phyloP scores from a whole-genome alignment of 768 basidiomycete genomes.

The Kwoniella botswanensis region DNA sequence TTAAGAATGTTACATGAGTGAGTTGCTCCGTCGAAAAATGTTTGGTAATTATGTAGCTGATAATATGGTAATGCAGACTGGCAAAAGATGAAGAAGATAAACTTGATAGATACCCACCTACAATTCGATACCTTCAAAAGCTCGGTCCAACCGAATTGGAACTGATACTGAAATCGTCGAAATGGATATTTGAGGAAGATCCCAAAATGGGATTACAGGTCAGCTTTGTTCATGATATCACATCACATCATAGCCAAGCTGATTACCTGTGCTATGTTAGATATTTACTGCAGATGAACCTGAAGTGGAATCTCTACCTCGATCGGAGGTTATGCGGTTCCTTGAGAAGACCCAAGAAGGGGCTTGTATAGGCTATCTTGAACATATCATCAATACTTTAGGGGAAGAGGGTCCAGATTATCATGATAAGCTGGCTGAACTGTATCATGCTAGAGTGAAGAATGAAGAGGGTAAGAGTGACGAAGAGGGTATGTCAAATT shows the following conservation, averaged over 20 bases:
- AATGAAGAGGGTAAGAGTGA: conserved; percentile 59
- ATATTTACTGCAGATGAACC: conserved; percentile 86
- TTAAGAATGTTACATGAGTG: conserved; percentile 82
- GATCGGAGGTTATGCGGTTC: conserved; percentile 73
- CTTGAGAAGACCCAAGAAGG: conserved; percentile 67
- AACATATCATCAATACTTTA: conserved; percentile 77
- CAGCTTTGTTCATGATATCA: conserved; percentile 42
- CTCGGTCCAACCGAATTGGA: conserved; percentile 80
- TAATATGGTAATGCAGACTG: conserved; percentile 63
- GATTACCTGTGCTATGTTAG: conserved; percentile 60
- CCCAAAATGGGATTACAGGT: conserved; percentile 77
- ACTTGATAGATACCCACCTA: conserved; percentile 79
- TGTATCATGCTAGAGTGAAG: conserved; percentile 75
- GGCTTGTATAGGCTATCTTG: conserved; percentile 79
- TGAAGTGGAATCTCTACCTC: conserved; percentile 82
- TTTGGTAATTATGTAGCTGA: neutral
- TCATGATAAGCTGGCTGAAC: conserved; percentile 86
- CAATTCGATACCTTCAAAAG: conserved; percentile 87
- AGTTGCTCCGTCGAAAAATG: conserved; percentile 42
- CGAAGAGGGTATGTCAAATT: conserved; percentile 62
- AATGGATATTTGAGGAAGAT: conserved; percentile 83
- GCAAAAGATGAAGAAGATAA: conserved; percentile 76
- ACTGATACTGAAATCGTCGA: conserved; percentile 78
- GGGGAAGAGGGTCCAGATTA: conserved; percentile 71
- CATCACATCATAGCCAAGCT: neutral